These are phyloP conservation scores for Saturnispora dispora DNA, from an alignment of 805 yeast species.

Conservation along the genomic window DNA sequence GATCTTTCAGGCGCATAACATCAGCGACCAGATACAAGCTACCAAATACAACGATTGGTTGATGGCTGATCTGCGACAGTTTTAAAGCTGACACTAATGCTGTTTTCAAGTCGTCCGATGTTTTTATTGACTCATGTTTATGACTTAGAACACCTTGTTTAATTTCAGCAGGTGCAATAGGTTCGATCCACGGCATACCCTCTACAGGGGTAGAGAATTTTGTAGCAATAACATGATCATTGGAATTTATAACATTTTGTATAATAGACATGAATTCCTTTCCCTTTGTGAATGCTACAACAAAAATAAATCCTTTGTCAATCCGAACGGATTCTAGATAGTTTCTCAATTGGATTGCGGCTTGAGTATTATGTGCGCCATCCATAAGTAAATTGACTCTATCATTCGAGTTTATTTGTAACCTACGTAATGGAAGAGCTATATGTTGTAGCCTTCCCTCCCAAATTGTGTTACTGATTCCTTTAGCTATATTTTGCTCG, in stretches of 20 bases:
- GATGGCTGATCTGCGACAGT: conserved; percentile 7
- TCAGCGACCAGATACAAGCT: conserved; percentile 62
- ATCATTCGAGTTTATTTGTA: conserved; percentile 8
- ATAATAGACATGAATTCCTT: conserved; percentile 37
- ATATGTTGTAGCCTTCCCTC: conserved; percentile 72
- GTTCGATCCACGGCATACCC: conserved; percentile 88
- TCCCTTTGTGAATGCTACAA: conserved; percentile 71
- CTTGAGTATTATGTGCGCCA: conserved; percentile 89
- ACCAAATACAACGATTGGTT: conserved; percentile 50
- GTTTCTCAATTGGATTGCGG: conserved; percentile 62
- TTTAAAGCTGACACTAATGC: conserved; percentile 22
- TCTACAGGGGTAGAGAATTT: conserved; percentile 56
- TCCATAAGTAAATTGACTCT: conserved; percentile 47
- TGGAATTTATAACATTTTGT: conserved; percentile 41
- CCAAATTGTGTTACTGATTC: conserved; percentile 58
- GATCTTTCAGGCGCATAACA: conserved; percentile 29
- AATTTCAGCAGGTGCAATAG: conserved; percentile 34
- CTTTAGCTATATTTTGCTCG: conserved; percentile 32
- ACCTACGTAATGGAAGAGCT: conserved; percentile 19
- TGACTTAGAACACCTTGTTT: conserved; percentile 8
- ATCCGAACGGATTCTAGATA: conserved; percentile 32
- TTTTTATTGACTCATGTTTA: conserved; percentile 17
- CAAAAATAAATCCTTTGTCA: conserved; percentile 34
- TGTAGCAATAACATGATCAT: conserved; percentile 55
- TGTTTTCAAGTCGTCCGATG: conserved; percentile 18